A percentile compares a stretch with the other conserved stretches of the same genome.
These are phyloP conservation scores for Silene uniflora DNA, from an alignment of 148 eudicot genomes.

Conservation along the genomic window DNA sequence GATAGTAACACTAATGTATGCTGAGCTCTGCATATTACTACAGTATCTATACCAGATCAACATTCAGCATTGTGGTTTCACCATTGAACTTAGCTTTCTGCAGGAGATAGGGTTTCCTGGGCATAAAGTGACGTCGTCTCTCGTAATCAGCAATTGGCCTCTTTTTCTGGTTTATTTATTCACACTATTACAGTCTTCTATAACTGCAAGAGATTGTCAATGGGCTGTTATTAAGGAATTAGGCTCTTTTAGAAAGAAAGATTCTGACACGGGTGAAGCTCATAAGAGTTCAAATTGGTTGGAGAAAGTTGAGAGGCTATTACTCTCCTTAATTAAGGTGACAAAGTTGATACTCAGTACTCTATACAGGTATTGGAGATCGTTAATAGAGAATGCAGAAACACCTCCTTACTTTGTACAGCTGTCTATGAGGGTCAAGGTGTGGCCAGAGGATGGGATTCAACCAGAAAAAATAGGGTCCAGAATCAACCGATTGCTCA, in stretches of 20 bases:
- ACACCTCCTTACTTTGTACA: conserved; percentile 95
- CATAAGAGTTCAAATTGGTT: conserved; percentile 43
- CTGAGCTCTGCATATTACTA: conserved; percentile 72
- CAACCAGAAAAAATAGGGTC: conserved; percentile 90
- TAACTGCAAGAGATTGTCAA: conserved; percentile 84
- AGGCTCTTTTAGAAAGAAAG: conserved; percentile 32
- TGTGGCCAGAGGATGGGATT: conserved; percentile 94
- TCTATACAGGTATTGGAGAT: conserved; percentile 69
- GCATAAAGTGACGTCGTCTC: conserved; percentile 59
- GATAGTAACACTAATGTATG: conserved; percentile 80
- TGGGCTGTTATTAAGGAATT: conserved; percentile 56
- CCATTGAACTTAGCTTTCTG: conserved; percentile 47
- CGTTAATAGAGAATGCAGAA: conserved; percentile 84
- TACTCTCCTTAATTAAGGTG: conserved; percentile 37
- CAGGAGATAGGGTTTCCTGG: conserved; percentile 71
- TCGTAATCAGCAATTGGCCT: conserved; percentile 73
- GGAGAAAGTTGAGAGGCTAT: conserved; percentile 33
- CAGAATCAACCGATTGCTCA: conserved; percentile 64
- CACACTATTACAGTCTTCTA: conserved; percentile 90
- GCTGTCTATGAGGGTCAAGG: conserved; percentile 75
- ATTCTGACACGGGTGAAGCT: conserved; percentile 28
- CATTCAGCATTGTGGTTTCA: conserved; percentile 89
- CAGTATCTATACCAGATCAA: conserved; percentile 86
- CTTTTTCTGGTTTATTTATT: conserved; percentile 81
- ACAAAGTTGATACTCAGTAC: conserved; percentile 42